Percentiles rank a stretch among this genome's conserved stretches.
Evolutionary conservation across 805 yeast species (phyloP).

Genomic region (Schizosaccharomyces lindneri): DNA sequence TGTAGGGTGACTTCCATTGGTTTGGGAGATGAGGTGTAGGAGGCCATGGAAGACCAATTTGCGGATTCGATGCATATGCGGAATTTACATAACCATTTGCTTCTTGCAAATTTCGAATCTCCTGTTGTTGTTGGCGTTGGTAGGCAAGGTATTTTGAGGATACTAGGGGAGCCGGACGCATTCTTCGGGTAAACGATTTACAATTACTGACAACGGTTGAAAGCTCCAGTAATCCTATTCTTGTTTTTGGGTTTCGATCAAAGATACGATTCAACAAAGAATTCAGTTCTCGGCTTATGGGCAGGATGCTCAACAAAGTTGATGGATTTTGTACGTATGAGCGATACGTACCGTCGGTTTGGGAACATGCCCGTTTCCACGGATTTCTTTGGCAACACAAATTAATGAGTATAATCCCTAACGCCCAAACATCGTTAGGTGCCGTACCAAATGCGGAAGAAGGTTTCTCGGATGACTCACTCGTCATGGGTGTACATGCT

Average conservation of each 20-base stretch:
- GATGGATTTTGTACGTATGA: conserved; percentile 31
- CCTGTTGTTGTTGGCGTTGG: not conserved
- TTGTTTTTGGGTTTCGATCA: conserved; percentile 8
- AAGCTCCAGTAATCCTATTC: conserved; percentile 10
- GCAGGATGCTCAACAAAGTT: conserved; percentile 40
- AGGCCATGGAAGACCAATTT: conserved; percentile 1
- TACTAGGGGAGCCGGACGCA: not conserved
- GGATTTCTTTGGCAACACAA: conserved; percentile 64
- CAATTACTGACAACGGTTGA: conserved; percentile 5
- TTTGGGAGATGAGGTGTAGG: not conserved
- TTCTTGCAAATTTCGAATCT: not conserved
- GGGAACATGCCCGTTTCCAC: conserved; percentile 48
- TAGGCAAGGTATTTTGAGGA: not conserved
- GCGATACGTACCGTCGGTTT: conserved; percentile 35
- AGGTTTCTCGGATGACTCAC: not conserved
- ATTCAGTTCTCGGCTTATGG: conserved; percentile 42
- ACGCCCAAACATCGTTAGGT: conserved; percentile 68
- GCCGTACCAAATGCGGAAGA: conserved; percentile 15
- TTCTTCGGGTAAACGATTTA: conserved; percentile 6
- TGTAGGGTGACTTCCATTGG: not conserved
- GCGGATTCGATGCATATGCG: not conserved
- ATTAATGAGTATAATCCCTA: conserved; percentile 56
- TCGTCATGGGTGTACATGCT: not conserved
- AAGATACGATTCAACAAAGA: conserved; percentile 19
- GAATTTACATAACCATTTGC: not conserved